phyloP scores from a whole-genome alignment of 768 basidiomycete species.

The Leccinum truebloodii region DNA sequence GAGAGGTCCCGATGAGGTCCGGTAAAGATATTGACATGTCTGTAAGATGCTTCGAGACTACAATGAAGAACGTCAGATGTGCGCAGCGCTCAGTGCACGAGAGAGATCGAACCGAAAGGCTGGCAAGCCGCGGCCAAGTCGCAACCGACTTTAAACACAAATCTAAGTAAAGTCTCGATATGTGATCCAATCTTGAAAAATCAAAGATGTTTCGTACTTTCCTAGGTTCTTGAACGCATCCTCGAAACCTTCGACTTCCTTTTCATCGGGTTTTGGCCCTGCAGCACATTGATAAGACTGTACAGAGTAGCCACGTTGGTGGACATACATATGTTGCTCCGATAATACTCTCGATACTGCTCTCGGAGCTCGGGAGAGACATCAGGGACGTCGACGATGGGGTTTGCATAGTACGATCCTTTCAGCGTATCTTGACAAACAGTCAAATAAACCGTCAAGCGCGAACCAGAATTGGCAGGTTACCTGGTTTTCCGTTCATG shows the following conservation, averaged over 20 bases:
- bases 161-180: conserved; percentile 40
- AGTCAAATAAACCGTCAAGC: conserved; percentile 4
- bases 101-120: conserved; percentile 66
- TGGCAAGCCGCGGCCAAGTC: conserved; percentile 87
- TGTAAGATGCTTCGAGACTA: conserved; percentile 65
- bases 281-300: conserved; percentile 2
- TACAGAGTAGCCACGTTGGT: neutral
- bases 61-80: conserved; percentile 1
- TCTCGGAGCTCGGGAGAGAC: conserved; percentile 55
- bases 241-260: conserved; percentile 74
- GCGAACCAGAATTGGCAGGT: neutral
- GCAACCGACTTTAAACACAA: conserved; percentile 81
- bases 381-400: conserved; percentile 63
- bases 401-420: conserved; percentile 91
- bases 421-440: conserved; percentile 71
- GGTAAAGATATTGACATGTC: conserved; percentile 68
- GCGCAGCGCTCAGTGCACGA: neutral
- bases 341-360: conserved; percentile 82
- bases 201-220: conserved; percentile 38
- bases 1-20: conserved; percentile 69
- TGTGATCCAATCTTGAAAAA: neutral
- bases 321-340: conserved; percentile 78
- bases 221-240: conserved; percentile 87
- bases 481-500: conserved; percentile 92
- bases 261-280: conserved; percentile 68